These are phyloP conservation scores for Claviceps africana DNA, from an alignment of 2,329 filamentous ascomycete species.

Conservation along the genomic window DNA sequence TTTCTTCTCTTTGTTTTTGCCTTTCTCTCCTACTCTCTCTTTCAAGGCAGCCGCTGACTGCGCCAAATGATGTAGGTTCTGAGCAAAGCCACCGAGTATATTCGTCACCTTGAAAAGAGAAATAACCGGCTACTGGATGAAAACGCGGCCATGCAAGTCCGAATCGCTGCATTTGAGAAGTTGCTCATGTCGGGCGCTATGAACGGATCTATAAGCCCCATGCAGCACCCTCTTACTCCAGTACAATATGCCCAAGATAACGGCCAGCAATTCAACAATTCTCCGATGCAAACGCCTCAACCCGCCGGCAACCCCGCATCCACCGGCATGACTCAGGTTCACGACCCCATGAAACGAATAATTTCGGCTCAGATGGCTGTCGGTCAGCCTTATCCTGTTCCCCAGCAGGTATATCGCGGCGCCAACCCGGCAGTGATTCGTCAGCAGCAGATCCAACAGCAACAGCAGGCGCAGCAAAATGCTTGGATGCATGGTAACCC, in stretches of 20 bases:
- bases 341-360: slow-evolving; percentile 51
- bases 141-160: slow-evolving; percentile 62
- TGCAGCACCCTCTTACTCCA: slow-evolving; percentile 39
- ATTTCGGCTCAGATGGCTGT: slow-evolving; percentile 41
- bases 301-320: slow-evolving; percentile 24
- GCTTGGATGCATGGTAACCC: slow-evolving; percentile 41
- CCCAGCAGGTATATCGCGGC: slow-evolving; percentile 32
- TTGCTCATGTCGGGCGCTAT: slow-evolving; percentile 67
- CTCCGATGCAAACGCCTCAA: slow-evolving; percentile 28
- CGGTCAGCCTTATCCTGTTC: slow-evolving; percentile 38
- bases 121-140: slow-evolving; percentile 74
- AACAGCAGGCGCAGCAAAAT: slow-evolving; percentile 33
- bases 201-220: slow-evolving; percentile 40
- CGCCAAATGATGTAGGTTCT: slow-evolving; percentile 42
- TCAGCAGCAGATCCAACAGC: slow-evolving; percentile 43
- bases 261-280: slow-evolving; percentile 31
- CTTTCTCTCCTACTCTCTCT: neutral
- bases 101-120: slow-evolving; percentile 81
- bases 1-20: too few species aligned
- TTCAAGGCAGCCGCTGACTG: neutral
- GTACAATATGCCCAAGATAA: slow-evolving; percentile 32
- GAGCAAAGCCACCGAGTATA: slow-evolving; percentile 93
- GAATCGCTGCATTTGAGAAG: slow-evolving; percentile 63
- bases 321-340: slow-evolving; percentile 50
- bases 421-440: slow-evolving; percentile 32